Evolutionary conservation across 2,329 filamentous ascomycete genomes (phyloP).

Genomic region (Aspergillus japonicus): DNA sequence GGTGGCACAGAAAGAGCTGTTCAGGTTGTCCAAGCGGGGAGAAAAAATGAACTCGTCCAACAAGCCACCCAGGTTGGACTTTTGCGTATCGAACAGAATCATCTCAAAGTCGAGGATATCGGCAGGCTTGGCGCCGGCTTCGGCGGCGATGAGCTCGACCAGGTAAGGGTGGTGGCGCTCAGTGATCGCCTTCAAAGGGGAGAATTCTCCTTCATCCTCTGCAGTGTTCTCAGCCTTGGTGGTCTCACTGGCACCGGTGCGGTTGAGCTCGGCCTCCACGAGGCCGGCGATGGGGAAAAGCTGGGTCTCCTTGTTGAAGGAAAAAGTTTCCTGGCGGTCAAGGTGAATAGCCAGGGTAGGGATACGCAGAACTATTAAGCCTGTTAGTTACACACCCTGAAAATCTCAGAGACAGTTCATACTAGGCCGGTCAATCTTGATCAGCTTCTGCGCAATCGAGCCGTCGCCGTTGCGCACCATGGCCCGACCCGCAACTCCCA

Average conservation of each 20-base stretch:
- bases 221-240: slow-evolving; percentile 22
- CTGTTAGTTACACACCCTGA: slow-evolving; percentile 3
- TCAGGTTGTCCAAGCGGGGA: slow-evolving; percentile 89
- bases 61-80: slow-evolving; percentile 82
- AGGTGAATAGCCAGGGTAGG: slow-evolving; percentile 94
- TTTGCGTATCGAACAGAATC: slow-evolving; percentile 94
- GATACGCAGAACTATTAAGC: slow-evolving; percentile 68
- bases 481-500: slow-evolving; percentile 84
- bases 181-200: slow-evolving; percentile 71
- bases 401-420: slow-evolving; percentile 17
- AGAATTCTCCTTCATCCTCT: slow-evolving; percentile 58
- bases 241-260: slow-evolving; percentile 53
- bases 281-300: slow-evolving; percentile 90
- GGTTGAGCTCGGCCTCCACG: slow-evolving; percentile 82
- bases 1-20: slow-evolving; percentile 92
- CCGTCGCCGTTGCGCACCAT: slow-evolving; percentile 74
- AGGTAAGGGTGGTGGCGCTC: slow-evolving; percentile 88
- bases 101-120: slow-evolving; percentile 92
- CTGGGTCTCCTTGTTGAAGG: slow-evolving; percentile 96
- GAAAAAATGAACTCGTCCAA: slow-evolving; percentile 96
- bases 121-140: slow-evolving; percentile 67
- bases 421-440: slow-evolving; percentile 84
- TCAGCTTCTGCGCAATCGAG: slow-evolving; percentile 75
- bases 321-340: slow-evolving; percentile 78
- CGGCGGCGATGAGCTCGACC: slow-evolving; percentile 77